Percentiles rank a stretch among this genome's conserved stretches.
Conservation (phyloP, 805 yeast genomes). For the Zygotorulaspora danielsina region DNA sequence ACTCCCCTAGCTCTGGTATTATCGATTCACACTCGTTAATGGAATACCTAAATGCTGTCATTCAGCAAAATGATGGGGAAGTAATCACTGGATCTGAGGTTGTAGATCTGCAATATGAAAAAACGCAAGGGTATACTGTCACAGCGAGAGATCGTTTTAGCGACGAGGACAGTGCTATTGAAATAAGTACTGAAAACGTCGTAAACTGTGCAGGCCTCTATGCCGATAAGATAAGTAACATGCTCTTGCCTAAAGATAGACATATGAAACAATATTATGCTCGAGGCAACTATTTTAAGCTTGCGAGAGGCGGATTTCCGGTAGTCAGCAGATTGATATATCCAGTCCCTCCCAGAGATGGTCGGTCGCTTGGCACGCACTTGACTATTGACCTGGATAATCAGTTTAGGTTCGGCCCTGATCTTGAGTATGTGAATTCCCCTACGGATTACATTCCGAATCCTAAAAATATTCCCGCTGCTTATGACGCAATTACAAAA, state of each 20-base stretch:
- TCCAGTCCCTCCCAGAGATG: slow-evolving; percentile 71
- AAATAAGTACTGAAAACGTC: slow-evolving; percentile 51
- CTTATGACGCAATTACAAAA: slow-evolving; percentile 51
- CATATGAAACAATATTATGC: slow-evolving; percentile 63
- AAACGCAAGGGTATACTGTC: slow-evolving; percentile 31
- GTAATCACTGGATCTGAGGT: slow-evolving; percentile 61
- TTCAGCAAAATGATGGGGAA: slow-evolving; percentile 60
- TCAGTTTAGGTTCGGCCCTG: slow-evolving; percentile 81
- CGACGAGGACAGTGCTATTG: slow-evolving; percentile 34
- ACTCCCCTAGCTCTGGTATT: slow-evolving; percentile 82
- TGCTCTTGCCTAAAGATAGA: slow-evolving; percentile 60
- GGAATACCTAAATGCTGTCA: slow-evolving; percentile 50
- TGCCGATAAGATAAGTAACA: slow-evolving; percentile 67
- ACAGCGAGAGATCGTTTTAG: slow-evolving; percentile 27
- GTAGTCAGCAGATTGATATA: slow-evolving; percentile 57
- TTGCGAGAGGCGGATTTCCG: slow-evolving; percentile 43
- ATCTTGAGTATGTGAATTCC: slow-evolving; percentile 69
- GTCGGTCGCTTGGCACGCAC: slow-evolving; percentile 83
- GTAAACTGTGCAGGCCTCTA: slow-evolving; percentile 77
- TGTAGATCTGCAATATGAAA: slow-evolving; percentile 31
- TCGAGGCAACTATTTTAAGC: slow-evolving; percentile 77
- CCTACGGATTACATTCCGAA: slow-evolving; percentile 48
- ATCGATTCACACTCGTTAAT: slow-evolving; percentile 74
- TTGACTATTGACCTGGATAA: slow-evolving; percentile 80
- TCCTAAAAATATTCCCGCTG: slow-evolving; percentile 46